A percentile compares a stretch with the other conserved stretches of the same genome.
phyloP scores from a whole-genome alignment of 78 protist species.

The Isochrysis galbana region DNA sequence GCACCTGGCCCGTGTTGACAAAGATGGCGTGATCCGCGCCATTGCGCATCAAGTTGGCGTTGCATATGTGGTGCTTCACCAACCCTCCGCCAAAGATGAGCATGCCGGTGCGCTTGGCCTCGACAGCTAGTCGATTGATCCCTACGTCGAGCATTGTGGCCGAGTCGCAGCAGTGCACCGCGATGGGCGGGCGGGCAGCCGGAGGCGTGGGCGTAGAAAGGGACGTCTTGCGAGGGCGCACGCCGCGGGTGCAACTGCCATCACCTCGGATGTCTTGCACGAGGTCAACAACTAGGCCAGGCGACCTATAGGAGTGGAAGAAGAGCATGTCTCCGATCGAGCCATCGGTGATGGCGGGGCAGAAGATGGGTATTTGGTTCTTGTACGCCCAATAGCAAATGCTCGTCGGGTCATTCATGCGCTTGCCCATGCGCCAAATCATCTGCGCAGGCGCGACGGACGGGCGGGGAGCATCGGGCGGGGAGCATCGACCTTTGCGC shows the following conservation, averaged over 20 bases:
- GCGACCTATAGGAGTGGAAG: slow-evolving; percentile 87
- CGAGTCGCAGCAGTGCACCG: too few relatives aligned
- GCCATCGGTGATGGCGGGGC: slow-evolving; percentile 97
- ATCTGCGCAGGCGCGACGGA: too few relatives aligned
- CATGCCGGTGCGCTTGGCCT: slow-evolving; percentile 50
- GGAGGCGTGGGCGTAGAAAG: too few relatives aligned
- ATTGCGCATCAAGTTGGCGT: slow-evolving; percentile 99
- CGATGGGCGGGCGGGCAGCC: too few relatives aligned
- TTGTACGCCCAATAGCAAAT: slow-evolving; percentile 93
- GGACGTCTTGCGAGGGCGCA: too few relatives aligned
- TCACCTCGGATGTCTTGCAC: slow-evolving; percentile 84
- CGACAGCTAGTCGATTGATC: slow-evolving; percentile 58
- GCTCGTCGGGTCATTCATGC: slow-evolving; percentile 84
- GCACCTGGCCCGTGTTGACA: slow-evolving; percentile 91
- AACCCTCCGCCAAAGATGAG: slow-evolving; percentile 99
- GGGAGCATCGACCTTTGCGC: too few relatives aligned
- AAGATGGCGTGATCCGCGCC: slow-evolving; percentile 95
- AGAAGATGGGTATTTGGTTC: slow-evolving; percentile 97
- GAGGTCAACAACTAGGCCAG: slow-evolving; percentile 91
- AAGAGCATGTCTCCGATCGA: slow-evolving; percentile 98
- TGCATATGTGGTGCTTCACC: slow-evolving; percentile 98
- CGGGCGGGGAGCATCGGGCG: too few relatives aligned
- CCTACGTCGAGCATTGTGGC: too few relatives aligned
- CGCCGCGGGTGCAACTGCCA: too few relatives aligned
- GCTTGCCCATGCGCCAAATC: slow-evolving; percentile 92